phyloP scores from a whole-genome alignment of 768 basidiomycete genomes.

The Antrodiella citrinella region DNA sequence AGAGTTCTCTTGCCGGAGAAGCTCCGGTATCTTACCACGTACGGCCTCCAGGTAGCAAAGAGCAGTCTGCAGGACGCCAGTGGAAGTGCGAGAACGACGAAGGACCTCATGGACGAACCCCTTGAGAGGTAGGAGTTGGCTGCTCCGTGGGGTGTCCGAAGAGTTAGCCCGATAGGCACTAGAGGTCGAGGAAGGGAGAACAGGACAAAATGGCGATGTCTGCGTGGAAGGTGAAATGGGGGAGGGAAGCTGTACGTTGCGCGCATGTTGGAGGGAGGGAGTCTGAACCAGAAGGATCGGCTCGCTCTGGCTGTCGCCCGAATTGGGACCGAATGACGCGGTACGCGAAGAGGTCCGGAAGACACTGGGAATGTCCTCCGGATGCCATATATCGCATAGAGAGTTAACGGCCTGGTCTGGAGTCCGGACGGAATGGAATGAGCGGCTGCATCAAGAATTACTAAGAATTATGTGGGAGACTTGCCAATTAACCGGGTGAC shows the following conservation, averaged over 20 bases:
- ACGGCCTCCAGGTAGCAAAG: constrained; percentile 83
- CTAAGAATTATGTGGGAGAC: constrained; percentile 18
- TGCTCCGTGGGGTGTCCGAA: constrained; percentile 10
- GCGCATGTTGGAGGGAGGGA: constrained; percentile 11
- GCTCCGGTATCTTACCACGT: constrained; percentile 59
- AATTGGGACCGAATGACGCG: not conserved
- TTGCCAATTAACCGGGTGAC: constrained; percentile 63
- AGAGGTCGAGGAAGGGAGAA: constrained; percentile 16
- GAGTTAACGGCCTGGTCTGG: constrained; percentile 76
- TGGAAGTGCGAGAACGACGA: constrained; percentile 78
- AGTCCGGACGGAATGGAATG: not conserved
- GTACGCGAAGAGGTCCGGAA: constrained; percentile 26
- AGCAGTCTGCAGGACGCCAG: constrained; percentile 78
- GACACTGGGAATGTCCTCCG: constrained; percentile 59
- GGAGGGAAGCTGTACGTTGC: constrained; percentile 42
- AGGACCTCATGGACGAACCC: constrained; percentile 86
- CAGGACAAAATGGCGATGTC: constrained; percentile 24
- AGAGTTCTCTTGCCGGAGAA: constrained; percentile 37
- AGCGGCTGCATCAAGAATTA: constrained; percentile 13
- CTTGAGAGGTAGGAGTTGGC: constrained; percentile 50
- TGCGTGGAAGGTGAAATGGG: constrained; percentile 45
- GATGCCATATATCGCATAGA: constrained; percentile 73
- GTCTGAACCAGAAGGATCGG: constrained; percentile 9
- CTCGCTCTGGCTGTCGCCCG: constrained; percentile 21
- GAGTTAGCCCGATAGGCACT: constrained; percentile 5